Evolutionary conservation across 352 stramenopile genomes (phyloP).

Genomic region (Thalassiosira sp.): DNA sequence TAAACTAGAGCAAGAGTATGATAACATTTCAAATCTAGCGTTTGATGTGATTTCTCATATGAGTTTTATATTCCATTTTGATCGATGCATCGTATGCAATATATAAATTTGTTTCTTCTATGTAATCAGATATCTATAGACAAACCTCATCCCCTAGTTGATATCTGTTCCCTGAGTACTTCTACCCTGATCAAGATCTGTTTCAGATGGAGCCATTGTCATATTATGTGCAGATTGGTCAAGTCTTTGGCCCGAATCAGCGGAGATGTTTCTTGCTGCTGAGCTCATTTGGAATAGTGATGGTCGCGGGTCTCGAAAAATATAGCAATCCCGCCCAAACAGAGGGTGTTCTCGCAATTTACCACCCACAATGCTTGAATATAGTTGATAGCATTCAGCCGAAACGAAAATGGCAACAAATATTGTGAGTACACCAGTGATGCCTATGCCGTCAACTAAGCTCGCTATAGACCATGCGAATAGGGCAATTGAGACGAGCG

Average conservation of each 20-base stretch:
- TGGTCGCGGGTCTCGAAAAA: not conserved
- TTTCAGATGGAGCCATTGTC: not conserved
- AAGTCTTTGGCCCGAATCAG: not conserved
- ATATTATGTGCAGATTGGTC: not conserved
- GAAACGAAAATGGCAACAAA: constrained; percentile 1
- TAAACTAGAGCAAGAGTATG: too few relatives aligned
- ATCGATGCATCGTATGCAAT: too few relatives aligned
- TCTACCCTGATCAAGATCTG: not conserved
- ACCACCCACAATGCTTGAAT: constrained; percentile 10
- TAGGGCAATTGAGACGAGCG: not conserved
- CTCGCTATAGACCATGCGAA: constrained; percentile 15
- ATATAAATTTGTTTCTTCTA: not conserved
- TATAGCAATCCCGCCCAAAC: constrained; percentile 17
- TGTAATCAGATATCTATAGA: not conserved
- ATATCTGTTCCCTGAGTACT: not conserved
- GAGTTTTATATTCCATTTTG: not conserved
- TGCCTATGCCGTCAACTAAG: constrained; percentile 10
- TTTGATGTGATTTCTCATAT: not conserved
- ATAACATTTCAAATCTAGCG: not conserved
- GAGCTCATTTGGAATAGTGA: constrained; percentile 3
- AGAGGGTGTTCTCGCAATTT: not conserved
- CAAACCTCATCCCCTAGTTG: not conserved
- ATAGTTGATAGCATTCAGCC: constrained; percentile 6
- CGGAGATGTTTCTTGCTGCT: not conserved
- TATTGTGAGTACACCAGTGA: constrained; percentile 1